Evolutionary conservation across 306 rosid species (phyloP).

Genomic region (Clitoria ternatea): DNA sequence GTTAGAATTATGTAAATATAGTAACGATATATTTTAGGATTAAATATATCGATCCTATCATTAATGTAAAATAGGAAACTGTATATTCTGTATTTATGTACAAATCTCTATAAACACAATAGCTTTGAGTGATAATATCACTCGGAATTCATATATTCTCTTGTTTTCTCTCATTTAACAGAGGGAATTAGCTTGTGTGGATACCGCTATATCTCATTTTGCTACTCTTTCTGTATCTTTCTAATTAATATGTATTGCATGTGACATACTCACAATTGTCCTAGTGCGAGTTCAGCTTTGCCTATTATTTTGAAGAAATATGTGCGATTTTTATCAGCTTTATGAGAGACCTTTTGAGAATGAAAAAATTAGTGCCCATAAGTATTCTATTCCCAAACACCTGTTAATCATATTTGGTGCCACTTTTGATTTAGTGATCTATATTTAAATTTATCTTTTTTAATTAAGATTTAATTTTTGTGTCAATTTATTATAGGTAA

Average conservation of each 20-base stretch:
- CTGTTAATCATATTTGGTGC: background rate
- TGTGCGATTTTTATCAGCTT: background rate
- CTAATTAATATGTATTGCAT: background rate
- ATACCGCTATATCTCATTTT: background rate
- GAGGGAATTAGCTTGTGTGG: too few species aligned
- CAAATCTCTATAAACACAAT: too few species aligned
- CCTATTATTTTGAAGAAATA: background rate
- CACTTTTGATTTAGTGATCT: conserved; percentile 14
- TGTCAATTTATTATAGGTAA: conserved; percentile 55
- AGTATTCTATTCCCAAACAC: background rate
- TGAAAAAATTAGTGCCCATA: background rate
- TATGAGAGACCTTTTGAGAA: background rate
- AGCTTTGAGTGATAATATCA: too few species aligned
- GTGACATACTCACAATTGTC: background rate
- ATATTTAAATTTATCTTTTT: conserved; percentile 12
- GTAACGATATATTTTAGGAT: too few species aligned
- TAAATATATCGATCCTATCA: too few species aligned
- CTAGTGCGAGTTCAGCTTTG: background rate
- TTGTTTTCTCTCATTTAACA: too few species aligned
- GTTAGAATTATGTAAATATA: too few species aligned
- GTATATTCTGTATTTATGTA: too few species aligned
- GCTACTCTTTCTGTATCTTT: background rate
- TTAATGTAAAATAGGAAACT: too few species aligned
- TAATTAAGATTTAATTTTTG: conserved; percentile 19
- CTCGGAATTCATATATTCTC: too few species aligned